Base-by-base conservation (phyloP, 2,329 filamentous ascomycete genomes). In the Ophiostoma ips region DNA sequence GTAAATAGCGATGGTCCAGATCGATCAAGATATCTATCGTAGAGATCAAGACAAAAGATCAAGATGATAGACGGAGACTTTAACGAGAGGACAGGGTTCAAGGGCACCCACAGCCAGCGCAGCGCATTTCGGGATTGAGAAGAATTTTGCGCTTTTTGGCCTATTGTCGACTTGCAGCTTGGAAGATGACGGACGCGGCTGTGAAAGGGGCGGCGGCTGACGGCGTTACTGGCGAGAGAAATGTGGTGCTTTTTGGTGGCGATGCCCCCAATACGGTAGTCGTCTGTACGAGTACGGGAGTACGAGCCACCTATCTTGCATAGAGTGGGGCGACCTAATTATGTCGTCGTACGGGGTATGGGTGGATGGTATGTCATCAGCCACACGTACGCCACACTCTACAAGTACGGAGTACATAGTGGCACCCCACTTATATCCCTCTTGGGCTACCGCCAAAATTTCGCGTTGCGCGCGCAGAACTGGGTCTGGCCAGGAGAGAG, bases 1-100 rank as follows among this genome's bases (percentile, higher is more conserved):
- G n/a, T n/a, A n/a, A n/a, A n/a, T n/a, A n/a, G n/a, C n/a, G n/a
- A n/a, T n/a, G n/a, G n/a, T n/a, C n/a, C n/a, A n/a, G n/a, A n/a
- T n/a, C n/a, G n/a, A n/a, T n/a, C n/a, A n/a, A n/a, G n/a, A n/a
- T n/a, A n/a, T n/a, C n/a, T n/a, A n/a, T n/a, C n/a, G n/a, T n/a
- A n/a, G n/a, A n/a, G n/a, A n/a, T n/a, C 38, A 19, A 41, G 12
- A 18, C 19, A 12, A 15, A 41, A 3, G 38, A 34, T 48, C 36
- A n/a, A 30, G 21, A 21, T 12, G 13, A 8, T 24, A 7, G 11
- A 41, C 19, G 19, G 34, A 24, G 28, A 51, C n/a, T n/a, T n/a
- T n/a, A 54, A 52, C 35, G 49, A 55, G 38, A 21, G 47, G 41
- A 46, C 40, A 37, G 52, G 50, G 48, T 48, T 47, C 41, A 45